Conservation (phyloP, 2,329 filamentous ascomycete species). For the Microdochium trichocladiopsis region DNA sequence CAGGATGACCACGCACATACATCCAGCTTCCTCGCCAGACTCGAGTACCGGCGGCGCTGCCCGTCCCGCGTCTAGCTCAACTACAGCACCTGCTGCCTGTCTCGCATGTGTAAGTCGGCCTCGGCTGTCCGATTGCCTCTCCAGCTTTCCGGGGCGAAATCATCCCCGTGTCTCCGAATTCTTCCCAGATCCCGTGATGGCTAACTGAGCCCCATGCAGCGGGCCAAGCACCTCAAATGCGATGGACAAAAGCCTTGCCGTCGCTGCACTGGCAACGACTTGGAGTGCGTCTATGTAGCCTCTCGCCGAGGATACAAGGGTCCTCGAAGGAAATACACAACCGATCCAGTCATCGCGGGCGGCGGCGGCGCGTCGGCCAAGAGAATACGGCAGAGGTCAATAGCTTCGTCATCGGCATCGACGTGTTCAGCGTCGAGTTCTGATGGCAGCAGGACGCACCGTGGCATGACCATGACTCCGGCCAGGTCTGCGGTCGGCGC, state of each 20-base stretch:
- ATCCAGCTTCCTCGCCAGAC: neutral
- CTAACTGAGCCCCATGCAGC: constrained; percentile 26
- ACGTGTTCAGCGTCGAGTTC: neutral
- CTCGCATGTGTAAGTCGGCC: neutral
- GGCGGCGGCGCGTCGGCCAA: neutral
- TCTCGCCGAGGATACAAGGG: constrained; percentile 72
- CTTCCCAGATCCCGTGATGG: neutral
- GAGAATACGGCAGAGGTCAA: constrained; percentile 35
- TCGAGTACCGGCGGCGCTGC: neutral
- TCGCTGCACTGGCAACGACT: constrained; percentile 52
- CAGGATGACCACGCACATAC: no score
- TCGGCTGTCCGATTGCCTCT: neutral
- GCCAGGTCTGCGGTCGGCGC: neutral
- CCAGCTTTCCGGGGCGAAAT: neutral
- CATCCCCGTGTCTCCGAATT: neutral
- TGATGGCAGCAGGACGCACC: neutral
- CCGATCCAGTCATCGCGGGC: constrained; percentile 26
- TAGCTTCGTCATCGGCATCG: constrained; percentile 8
- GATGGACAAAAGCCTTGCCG: constrained; percentile 64
- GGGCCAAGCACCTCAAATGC: constrained; percentile 67
- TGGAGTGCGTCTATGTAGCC: constrained; percentile 64
- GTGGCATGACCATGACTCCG: neutral
- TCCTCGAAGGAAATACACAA: constrained; percentile 41
- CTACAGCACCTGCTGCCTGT: neutral
- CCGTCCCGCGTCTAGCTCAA: neutral